Conservation (phyloP, 1,139 yeast genomes). For the Pneumocystis wakefieldiae region DNA sequence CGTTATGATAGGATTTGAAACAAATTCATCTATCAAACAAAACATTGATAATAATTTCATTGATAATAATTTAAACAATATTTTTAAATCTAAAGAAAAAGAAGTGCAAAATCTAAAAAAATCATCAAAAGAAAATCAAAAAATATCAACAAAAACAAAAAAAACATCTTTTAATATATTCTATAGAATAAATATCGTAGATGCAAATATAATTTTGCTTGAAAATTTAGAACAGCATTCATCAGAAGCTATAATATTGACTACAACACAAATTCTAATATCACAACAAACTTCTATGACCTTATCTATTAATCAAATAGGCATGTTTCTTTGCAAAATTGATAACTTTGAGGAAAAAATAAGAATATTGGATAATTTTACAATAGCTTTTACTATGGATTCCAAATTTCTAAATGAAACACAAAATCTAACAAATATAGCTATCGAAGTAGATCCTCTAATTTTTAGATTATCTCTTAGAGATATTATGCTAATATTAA, state of each 20-base stretch:
- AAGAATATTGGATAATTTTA: slow-evolving; percentile 77
- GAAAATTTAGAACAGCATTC: slow-evolving; percentile 59
- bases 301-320: slow-evolving; percentile 61
- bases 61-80: slow-evolving; percentile 1
- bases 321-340: slow-evolving; percentile 77
- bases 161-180: slow-evolving; percentile 20
- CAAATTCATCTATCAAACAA: background rate
- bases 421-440: slow-evolving; percentile 46
- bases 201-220: slow-evolving; percentile 61
- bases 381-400: slow-evolving; percentile 62
- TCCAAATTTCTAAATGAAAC: slow-evolving; percentile 47
- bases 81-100: slow-evolving; percentile 10
- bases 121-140: background rate
- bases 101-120: slow-evolving; percentile 11
- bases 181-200: slow-evolving; percentile 56
- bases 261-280: slow-evolving; percentile 61
- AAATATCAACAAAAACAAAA: background rate
- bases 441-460: slow-evolving; percentile 65
- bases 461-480: slow-evolving; percentile 68
- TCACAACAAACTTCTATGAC: slow-evolving; percentile 51
- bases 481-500: slow-evolving; percentile 68
- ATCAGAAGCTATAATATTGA: slow-evolving; percentile 82
- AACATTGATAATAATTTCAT: slow-evolving; percentile 9
- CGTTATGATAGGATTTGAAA: slow-evolving; percentile 19
- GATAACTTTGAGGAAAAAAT: slow-evolving; percentile 45